Base-by-base conservation (phyloP, 2,329 filamentous ascomycete genomes). In the Lomentospora prolificans region DNA sequence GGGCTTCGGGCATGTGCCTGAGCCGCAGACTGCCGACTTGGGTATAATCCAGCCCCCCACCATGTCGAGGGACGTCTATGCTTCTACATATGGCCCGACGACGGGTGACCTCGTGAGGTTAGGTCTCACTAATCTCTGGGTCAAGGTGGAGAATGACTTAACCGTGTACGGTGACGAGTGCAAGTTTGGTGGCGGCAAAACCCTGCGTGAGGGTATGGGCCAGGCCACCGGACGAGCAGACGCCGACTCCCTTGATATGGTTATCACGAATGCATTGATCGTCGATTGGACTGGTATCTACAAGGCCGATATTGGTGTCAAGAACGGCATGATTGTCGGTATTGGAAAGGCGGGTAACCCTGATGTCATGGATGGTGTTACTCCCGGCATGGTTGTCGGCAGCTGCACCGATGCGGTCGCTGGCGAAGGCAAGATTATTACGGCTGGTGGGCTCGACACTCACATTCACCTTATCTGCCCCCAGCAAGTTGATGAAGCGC, bases 391-490 rank as follows among this genome's bases (percentile, higher is more conserved):
- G 84, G 74, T 96, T 1, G 82, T 96, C 8, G 92, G 92, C 9
- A 86, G 85, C 60, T 89, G 87, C 61, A 97, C 92, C 0, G 92
- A 97, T 74, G 89, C 96, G 22, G 84, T 97, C 66, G 90, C 92
- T 17, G 91, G 84, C 12, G 92, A 97, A 72, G 84, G 87, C 63
- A 89, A 89, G 72, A 96, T 97, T 60, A 73, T 97, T 55, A 97
- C 92, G 0, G 88, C 90, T 1, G 92, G 92, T 61, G 92, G 88
- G 1, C 82, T 96, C 60, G 92, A 97, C 69, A 83, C 87, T 3
- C 91, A 96, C 64, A 90, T 96, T 60, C 92, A 97, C 69, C 89
- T 92, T 65, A 96, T 97, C 67, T 96, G 91, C 65, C 92, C 92
- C 3, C 91, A 97, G 66, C 92, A 97, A 71, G 86, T 85, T 1